Percentiles rank a stretch among this genome's conserved stretches.
These are phyloP conservation scores for Capsella bursapastoris DNA, from an alignment of 345 rosid genomes.

Conservation along the genomic window DNA sequence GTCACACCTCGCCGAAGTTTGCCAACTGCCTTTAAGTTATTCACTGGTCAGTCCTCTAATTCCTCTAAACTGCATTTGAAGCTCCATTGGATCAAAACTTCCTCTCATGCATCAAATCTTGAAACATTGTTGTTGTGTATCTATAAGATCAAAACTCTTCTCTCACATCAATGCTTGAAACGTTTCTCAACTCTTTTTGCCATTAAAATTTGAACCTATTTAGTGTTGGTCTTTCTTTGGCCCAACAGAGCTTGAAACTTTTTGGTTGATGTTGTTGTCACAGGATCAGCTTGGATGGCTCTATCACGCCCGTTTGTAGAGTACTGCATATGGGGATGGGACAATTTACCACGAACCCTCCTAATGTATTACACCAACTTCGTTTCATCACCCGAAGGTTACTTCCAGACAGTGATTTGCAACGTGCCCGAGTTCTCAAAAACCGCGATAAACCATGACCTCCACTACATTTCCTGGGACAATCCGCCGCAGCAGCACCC, in stretches of 20 bases:
- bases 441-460: conserved; percentile 83
- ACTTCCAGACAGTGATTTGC: conserved; percentile 95
- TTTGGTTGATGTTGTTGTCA: conserved; percentile 6
- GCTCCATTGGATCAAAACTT: background rate
- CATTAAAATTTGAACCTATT: background rate
- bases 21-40: conserved; percentile 90
- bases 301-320: conserved; percentile 85
- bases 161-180: background rate
- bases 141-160: background rate
- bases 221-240: background rate
- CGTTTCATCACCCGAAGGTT: conserved; percentile 96
- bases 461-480: conserved; percentile 98
- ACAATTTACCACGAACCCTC: conserved; percentile 87
- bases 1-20: conserved; percentile 77
- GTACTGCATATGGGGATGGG: conserved; percentile 98
- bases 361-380: conserved; percentile 96
- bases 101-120: background rate
- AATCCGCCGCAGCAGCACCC: conserved; percentile 94
- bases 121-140: background rate
- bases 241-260: background rate
- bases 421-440: conserved; percentile 76
- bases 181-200: background rate
- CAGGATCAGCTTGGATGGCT: conserved; percentile 99
- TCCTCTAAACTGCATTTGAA: conserved; percentile 6
- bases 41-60: conserved; percentile 67